Evolutionary conservation across 805 yeast species (phyloP).

Genomic region (Lachancea quebecensis): DNA sequence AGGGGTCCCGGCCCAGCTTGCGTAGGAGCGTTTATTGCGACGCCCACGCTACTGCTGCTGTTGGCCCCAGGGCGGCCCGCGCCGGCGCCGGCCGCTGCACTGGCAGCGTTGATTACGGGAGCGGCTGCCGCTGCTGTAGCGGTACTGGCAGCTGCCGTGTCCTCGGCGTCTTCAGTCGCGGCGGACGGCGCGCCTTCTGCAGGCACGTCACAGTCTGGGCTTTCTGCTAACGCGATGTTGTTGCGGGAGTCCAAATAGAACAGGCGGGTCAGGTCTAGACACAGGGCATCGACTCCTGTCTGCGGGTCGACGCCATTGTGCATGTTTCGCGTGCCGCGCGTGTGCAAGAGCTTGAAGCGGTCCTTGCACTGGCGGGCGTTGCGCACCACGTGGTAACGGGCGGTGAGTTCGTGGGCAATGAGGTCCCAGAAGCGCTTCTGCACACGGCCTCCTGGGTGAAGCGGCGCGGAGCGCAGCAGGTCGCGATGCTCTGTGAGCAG

Average conservation of each 20-base stretch:
- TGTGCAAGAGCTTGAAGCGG: constrained; percentile 6
- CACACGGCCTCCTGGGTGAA: constrained; percentile 1
- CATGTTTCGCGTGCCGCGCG: constrained; percentile 2
- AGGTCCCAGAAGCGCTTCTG: constrained; percentile 5
- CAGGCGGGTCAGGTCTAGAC: constrained; percentile 2
- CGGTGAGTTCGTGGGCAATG: constrained; percentile 4
- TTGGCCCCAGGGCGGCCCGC: neutral
- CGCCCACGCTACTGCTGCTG: neutral
- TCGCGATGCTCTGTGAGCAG: constrained; percentile 2
- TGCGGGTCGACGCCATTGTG: constrained; percentile 4
- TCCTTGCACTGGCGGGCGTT: constrained; percentile 8
- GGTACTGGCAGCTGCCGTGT: neutral
- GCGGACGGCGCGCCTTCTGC: neutral
- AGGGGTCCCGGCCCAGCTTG: no score
- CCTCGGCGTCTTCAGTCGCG: neutral
- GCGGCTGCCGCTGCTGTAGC: neutral
- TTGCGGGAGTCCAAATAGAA: constrained; percentile 3
- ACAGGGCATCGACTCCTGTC: constrained; percentile 4
- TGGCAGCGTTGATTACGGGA: neutral
- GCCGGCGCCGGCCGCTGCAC: neutral
- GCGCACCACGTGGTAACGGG: constrained; percentile 2
- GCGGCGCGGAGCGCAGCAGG: neutral
- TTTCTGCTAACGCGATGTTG: constrained; percentile 1
- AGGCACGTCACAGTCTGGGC: neutral
- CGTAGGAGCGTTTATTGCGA: neutral